A percentile compares a stretch with the other conserved stretches of the same genome.
phyloP scores from a whole-genome alignment of 345 rosid species.

The Boechera retrofracta region DNA sequence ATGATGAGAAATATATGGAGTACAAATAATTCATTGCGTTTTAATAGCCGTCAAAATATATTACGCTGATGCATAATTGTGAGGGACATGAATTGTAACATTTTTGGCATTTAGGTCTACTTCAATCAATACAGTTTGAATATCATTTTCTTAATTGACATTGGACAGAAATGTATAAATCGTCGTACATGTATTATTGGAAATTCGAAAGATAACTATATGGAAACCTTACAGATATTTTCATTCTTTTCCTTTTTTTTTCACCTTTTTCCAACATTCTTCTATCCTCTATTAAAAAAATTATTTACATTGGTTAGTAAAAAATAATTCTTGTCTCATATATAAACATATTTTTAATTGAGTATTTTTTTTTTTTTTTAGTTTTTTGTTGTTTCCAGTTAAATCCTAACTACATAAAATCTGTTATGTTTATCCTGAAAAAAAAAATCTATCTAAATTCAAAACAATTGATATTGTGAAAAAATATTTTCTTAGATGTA shows the following conservation, averaged over 20 bases:
- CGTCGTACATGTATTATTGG: slow-evolving; percentile 26
- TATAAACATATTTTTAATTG: neutral
- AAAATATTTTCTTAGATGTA: neutral
- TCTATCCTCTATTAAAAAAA: neutral
- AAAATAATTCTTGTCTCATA: neutral
- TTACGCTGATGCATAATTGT: slow-evolving; percentile 25
- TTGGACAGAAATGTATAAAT: slow-evolving; percentile 2
- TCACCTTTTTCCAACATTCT: neutral
- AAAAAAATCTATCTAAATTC: neutral
- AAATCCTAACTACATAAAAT: neutral
- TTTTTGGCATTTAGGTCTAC: slow-evolving; percentile 37
- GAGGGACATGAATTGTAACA: slow-evolving; percentile 27
- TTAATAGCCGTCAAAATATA: slow-evolving; percentile 37
- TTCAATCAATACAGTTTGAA: slow-evolving; percentile 32
- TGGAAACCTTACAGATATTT: neutral
- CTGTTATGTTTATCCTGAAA: neutral
- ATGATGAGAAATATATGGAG: slow-evolving; percentile 37
- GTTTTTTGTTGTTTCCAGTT: neutral
- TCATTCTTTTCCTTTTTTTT: neutral
- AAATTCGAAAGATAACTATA: slow-evolving; percentile 4
- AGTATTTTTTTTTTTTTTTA: neutral
- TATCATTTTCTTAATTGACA: slow-evolving; percentile 30
- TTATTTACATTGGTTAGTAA: neutral
- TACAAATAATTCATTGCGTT: slow-evolving; percentile 26
- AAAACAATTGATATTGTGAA: neutral